Evolutionary conservation across 371 early-diverging fungal genomes (phyloP), one percentile per base, ranked within the genome.

Genomic region (Entomophthora muscae): DNA sequence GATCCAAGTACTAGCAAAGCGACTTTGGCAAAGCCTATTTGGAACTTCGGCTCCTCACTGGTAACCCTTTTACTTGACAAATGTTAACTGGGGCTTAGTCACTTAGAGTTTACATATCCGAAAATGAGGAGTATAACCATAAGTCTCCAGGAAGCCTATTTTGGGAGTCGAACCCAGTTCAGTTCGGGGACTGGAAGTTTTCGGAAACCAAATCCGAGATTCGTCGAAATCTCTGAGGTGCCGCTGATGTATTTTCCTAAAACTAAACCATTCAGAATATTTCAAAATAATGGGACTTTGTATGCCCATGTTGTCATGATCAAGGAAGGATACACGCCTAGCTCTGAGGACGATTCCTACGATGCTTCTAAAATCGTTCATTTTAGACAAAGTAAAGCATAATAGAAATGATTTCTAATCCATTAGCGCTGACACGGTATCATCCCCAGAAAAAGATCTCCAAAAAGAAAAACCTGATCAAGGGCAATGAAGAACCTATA

Each of bases 221-320:
- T 2, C 23, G 55, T 54, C 7, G 42, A 5, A 5, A 42, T 42
- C 5, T 42, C 42, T 10, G 17, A 42, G 42, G 21, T 54, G 21
- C 55, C 7, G 5, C 42, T 10, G 17, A n/a, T n/a, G n/a, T n/a
- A n/a, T n/a, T n/a, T n/a, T n/a, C n/a, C n/a, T n/a, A n/a, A n/a
- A n/a, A n/a, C n/a, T n/a, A n/a, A n/a, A n/a, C n/a, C n/a, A n/a
- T n/a, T n/a, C 21, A 81, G 80, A 67, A 72, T 56, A 78, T 89
- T n/a, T 1, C 84, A 84, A 73, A 72, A 85, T 63, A 93, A 93
- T 67, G 91, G 89, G 24, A 81, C 87, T 13, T 70, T 90, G 1
- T 93, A 84, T 69, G 89, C 89, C 21, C 93, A 93, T 69, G 74
- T 88, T 32, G 88, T 80, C 75, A 67, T 90, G 63, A 74, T 79